Evolutionary conservation across 75 land plant genomes (phyloP).

Genomic region (Sequoiadendron giganteum): DNA sequence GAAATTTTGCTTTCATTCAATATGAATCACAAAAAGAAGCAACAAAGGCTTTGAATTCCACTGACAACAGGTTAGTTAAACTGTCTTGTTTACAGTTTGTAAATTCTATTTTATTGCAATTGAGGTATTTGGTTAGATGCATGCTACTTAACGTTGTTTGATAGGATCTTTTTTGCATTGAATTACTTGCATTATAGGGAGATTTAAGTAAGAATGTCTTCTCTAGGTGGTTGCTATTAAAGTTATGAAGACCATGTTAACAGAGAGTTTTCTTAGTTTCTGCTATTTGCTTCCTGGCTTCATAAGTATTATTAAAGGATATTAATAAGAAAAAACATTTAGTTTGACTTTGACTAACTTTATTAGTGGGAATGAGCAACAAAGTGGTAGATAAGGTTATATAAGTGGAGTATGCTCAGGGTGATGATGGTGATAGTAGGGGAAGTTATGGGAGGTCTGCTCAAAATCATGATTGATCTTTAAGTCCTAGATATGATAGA

Average conservation of each 20-base stretch:
- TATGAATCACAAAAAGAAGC: conserved; percentile 52
- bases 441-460: conserved; percentile 29
- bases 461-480: conserved; percentile 15
- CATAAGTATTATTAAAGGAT: not conserved
- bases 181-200: not conserved
- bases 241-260: not conserved
- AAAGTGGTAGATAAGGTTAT: conserved; percentile 51
- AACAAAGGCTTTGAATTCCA: conserved; percentile 46
- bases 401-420: conserved; percentile 48
- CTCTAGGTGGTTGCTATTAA: not conserved
- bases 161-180: not conserved
- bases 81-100: not conserved
- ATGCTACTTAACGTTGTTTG: not conserved
- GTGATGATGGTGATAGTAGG: conserved; percentile 49
- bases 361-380: conserved; percentile 17
- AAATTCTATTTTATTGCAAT: not conserved
- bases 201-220: too few relatives aligned
- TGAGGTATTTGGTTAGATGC: not conserved
- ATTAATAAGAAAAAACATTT: not conserved
- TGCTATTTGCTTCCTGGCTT: not conserved
- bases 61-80: conserved; percentile 42
- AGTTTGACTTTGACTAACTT: not conserved
- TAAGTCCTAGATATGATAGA: conserved; percentile 15
- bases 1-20: conserved; percentile 57
- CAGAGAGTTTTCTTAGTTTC: not conserved